Conservation (phyloP, 1,284 basidiomycete genomes). For the Xerocomus cyaneibrunnescens region DNA sequence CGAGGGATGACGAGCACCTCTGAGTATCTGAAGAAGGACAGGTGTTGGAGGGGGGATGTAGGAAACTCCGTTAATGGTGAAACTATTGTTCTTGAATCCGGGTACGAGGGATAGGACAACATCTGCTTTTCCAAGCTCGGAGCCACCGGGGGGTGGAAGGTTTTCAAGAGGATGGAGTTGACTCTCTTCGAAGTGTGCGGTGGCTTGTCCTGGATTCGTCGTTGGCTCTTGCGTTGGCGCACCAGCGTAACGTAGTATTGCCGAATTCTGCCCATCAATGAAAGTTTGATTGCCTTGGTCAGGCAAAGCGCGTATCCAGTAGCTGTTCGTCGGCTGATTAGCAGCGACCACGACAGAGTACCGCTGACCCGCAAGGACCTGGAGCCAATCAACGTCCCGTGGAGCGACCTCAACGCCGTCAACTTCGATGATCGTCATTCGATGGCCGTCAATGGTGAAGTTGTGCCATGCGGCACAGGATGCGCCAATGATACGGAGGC, state of each 20-base stretch:
- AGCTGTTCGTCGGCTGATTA: conserved; percentile 38
- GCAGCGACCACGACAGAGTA: conserved; percentile 40
- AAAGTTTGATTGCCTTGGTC: conserved; percentile 27
- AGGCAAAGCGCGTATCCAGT: conserved; percentile 33
- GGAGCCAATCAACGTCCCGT: conserved; percentile 35
- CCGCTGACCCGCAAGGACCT: conserved; percentile 38
- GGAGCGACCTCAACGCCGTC: conserved; percentile 48
- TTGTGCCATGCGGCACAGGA: conserved; percentile 33
- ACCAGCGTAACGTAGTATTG: conserved; percentile 46
- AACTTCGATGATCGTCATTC: conserved; percentile 49
- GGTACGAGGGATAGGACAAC: conserved; percentile 34
- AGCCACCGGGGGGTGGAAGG: conserved; percentile 33
- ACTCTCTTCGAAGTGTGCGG: conserved; percentile 33
- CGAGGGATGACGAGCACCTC: conserved; percentile 42
- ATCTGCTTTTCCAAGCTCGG: conserved; percentile 38
- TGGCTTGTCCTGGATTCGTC: conserved; percentile 16
- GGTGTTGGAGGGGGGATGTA: conserved; percentile 44
- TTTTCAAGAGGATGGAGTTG: conserved; percentile 31
- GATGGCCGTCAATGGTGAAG: conserved; percentile 43
- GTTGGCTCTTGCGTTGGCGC: conserved; percentile 39
- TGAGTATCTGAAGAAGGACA: conserved; percentile 53
- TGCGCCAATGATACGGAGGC: conserved; percentile 32
- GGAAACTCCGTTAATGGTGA: conserved; percentile 37
- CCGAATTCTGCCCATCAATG: conserved; percentile 38
- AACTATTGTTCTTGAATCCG: conserved; percentile 23